Percentiles rank a stretch among this genome's conserved stretches.
phyloP scores from a whole-genome alignment of 345 rosid genomes.

The Adansonia digitata region DNA sequence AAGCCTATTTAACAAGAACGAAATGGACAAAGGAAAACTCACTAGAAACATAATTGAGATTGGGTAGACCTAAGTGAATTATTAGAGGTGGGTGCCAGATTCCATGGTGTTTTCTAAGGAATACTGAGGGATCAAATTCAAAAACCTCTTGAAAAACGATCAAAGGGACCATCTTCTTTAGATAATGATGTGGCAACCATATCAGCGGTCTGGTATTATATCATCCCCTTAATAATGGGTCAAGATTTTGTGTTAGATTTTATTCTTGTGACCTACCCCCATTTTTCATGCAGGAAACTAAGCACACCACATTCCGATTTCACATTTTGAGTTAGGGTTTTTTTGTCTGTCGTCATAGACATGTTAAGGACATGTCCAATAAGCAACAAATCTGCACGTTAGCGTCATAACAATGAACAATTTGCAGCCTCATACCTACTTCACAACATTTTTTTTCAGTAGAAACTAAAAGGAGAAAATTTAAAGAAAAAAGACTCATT shows the following conservation, averaged over 20 bases:
- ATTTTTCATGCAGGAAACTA: neutral
- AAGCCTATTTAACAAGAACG: neutral
- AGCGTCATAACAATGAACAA: neutral
- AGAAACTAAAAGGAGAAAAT: neutral
- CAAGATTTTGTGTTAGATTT: slow-evolving; percentile 26
- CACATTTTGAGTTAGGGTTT: neutral
- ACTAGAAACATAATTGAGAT: neutral
- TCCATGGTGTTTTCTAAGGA: neutral
- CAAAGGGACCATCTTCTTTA: neutral
- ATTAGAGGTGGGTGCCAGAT: neutral
- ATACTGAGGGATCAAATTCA: neutral
- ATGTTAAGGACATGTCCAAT: neutral
- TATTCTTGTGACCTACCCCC: slow-evolving; percentile 13
- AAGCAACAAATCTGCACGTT: neutral
- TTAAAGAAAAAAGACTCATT: neutral
- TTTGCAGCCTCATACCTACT: neutral
- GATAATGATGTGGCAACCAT: neutral
- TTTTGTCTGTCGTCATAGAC: neutral
- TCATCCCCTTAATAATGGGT: slow-evolving; percentile 15
- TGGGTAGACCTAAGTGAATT: neutral
- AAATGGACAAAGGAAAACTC: neutral
- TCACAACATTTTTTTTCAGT: neutral
- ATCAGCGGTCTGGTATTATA: neutral
- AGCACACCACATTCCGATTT: slow-evolving; percentile 9
- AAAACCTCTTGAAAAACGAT: neutral